Evolutionary conservation across 495 filamentous ascomycete species (phyloP).

Genomic region (Xylaria bambusicola): DNA sequence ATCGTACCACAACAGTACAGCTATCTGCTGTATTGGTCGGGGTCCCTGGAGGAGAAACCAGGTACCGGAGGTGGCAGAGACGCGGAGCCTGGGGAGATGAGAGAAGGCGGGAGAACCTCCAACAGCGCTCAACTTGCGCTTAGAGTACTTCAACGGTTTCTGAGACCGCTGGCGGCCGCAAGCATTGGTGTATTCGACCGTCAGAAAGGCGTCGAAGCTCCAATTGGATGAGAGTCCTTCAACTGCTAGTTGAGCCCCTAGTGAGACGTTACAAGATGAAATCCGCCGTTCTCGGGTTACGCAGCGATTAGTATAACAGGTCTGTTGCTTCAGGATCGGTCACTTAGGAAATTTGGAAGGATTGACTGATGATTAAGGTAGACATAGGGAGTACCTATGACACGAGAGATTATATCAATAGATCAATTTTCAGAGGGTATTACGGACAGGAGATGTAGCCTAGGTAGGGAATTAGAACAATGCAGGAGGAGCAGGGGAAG

Average conservation of each 20-base stretch:
- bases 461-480: not conserved
- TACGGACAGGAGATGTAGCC: not conserved
- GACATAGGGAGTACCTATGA: not conserved
- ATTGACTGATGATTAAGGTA: not conserved
- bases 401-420: not conserved
- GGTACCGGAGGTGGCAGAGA: not conserved
- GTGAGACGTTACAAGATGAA: not conserved
- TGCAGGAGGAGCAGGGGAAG: not conserved
- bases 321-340: not conserved
- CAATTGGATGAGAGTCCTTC: not conserved
- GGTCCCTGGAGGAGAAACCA: not conserved
- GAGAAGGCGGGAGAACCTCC: not conserved
- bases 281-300: not conserved
- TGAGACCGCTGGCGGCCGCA: too few species aligned
- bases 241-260: not conserved
- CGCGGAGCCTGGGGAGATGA: not conserved
- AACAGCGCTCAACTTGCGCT: not conserved
- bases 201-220: conserved; percentile 2
- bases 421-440: not conserved
- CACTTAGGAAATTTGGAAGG: not conserved
- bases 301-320: conserved; percentile 1
- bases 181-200: too few species aligned
- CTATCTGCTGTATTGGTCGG: not conserved
- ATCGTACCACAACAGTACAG: not conserved
- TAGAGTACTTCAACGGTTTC: not conserved